phyloP scores from a whole-genome alignment of 2,329 filamentous ascomycete genomes.

The Colletotrichum sp. region DNA sequence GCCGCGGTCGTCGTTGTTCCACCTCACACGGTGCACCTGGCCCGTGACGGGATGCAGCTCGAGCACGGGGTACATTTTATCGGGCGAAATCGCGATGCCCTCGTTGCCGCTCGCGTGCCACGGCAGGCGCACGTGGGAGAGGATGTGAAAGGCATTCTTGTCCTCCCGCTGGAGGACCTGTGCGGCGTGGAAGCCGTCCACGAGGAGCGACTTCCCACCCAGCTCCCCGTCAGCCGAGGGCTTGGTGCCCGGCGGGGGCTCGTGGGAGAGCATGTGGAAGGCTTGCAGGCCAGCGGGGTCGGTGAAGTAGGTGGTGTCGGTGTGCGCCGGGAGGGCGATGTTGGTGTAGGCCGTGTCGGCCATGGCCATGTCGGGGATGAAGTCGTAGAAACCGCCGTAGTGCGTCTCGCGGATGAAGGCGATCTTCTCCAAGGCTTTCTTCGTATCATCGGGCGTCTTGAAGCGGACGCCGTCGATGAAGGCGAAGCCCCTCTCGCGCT shows the following conservation, averaged over 20 bases:
- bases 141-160: slow-evolving; percentile 57
- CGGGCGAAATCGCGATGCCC: slow-evolving; percentile 79
- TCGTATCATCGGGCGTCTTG: slow-evolving; percentile 70
- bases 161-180: slow-evolving; percentile 58
- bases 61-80: slow-evolving; percentile 73
- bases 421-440: slow-evolving; percentile 78
- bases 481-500: slow-evolving; percentile 76
- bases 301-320: slow-evolving; percentile 94
- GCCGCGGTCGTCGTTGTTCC: slow-evolving; percentile 92
- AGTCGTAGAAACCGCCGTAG: slow-evolving; percentile 83
- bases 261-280: slow-evolving; percentile 89
- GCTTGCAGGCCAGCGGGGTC: slow-evolving; percentile 91
- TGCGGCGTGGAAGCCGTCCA: slow-evolving; percentile 85
- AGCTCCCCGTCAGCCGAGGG: slow-evolving; percentile 23
- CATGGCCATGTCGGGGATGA: slow-evolving; percentile 84
- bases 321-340: slow-evolving; percentile 81
- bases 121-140: slow-evolving; percentile 64
- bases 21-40: slow-evolving; percentile 68
- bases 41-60: slow-evolving; percentile 51
- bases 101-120: slow-evolving; percentile 91
- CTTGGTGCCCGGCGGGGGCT: slow-evolving; percentile 49
- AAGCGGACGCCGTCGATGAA: slow-evolving; percentile 74
- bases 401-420: slow-evolving; percentile 89
- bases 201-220: slow-evolving; percentile 81
- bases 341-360: slow-evolving; percentile 94